A percentile compares a stretch with the other conserved stretches of the same genome.
These are phyloP conservation scores for Nitzschia palea DNA, from an alignment of 108 stramenopile species.

Conservation along the genomic window DNA sequence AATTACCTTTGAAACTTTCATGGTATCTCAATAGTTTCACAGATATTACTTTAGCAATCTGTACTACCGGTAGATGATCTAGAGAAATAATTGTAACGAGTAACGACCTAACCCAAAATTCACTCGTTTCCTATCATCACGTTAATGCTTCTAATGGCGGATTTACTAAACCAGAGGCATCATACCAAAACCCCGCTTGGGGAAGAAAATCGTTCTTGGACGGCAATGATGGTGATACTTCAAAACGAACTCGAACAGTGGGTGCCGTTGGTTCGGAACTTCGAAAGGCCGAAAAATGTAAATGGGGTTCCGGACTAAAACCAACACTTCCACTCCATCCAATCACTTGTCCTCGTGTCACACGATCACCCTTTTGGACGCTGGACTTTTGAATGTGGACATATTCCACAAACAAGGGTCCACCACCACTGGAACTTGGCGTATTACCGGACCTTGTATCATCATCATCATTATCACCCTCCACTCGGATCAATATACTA, in stretches of 20 bases:
- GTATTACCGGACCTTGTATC: background rate
- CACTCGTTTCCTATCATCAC: no score
- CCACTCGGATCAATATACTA: conserved; percentile 63
- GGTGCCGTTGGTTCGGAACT: conserved; percentile 52
- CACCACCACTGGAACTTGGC: conserved; percentile 2
- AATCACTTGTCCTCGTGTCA: conserved; percentile 64
- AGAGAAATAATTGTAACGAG: no score
- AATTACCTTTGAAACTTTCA: conserved; percentile 1
- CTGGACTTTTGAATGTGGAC: conserved; percentile 74
- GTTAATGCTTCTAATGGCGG: background rate
- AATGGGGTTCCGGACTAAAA: conserved; percentile 79
- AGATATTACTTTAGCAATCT: no score
- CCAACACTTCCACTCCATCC: conserved; percentile 79
- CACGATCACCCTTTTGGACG: conserved; percentile 69
- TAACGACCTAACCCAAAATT: no score
- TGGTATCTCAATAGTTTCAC: background rate
- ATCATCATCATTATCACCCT: conserved; percentile 4
- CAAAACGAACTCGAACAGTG: conserved; percentile 63
- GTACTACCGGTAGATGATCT: no score
- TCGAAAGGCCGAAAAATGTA: conserved; percentile 80
- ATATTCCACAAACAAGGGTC: conserved; percentile 77
- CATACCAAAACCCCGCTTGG: conserved; percentile 47
- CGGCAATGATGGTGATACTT: background rate
- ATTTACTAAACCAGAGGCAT: conserved; percentile 22
- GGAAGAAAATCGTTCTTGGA: conserved; percentile 34